Conservation (phyloP, 1,284 basidiomycete species). For the Melampsora americana region DNA sequence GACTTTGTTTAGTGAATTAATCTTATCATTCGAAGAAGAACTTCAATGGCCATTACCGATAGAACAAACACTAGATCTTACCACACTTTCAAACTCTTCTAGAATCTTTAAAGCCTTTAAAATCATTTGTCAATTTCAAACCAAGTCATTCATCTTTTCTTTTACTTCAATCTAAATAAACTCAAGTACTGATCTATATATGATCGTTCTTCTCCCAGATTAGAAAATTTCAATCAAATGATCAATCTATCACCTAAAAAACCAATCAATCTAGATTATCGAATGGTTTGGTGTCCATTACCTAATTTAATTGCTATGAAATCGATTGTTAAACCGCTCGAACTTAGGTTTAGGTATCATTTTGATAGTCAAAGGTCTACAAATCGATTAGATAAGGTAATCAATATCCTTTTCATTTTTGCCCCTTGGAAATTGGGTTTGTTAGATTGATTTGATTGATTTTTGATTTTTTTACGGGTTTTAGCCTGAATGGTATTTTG, state of each 20-base stretch:
- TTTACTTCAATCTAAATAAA: not conserved
- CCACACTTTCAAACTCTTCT: not conserved
- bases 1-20: too few species aligned
- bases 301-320: slow-evolving; percentile 6
- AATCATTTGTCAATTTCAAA: slow-evolving; percentile 18
- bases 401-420: not conserved
- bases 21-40: slow-evolving; percentile 6
- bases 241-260: slow-evolving; percentile 61
- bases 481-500: slow-evolving; percentile 92
- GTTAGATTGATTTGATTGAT: slow-evolving; percentile 9
- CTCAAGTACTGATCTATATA: not conserved
- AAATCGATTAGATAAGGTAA: slow-evolving; percentile 78
- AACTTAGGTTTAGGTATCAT: slow-evolving; percentile 88
- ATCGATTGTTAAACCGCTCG: slow-evolving; percentile 56
- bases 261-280: slow-evolving; percentile 56
- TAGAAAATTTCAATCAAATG: not conserved
- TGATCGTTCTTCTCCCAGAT: not conserved
- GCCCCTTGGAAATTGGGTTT: not conserved
- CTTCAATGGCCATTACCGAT: slow-evolving; percentile 20
- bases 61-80: not conserved
- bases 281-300: slow-evolving; percentile 20
- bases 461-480: not conserved
- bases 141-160: not conserved
- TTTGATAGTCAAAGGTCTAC: slow-evolving; percentile 83
- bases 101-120: slow-evolving; percentile 1